Base-by-base conservation (phyloP, 345 rosid genomes). In the Toxicodendron radicans region DNA sequence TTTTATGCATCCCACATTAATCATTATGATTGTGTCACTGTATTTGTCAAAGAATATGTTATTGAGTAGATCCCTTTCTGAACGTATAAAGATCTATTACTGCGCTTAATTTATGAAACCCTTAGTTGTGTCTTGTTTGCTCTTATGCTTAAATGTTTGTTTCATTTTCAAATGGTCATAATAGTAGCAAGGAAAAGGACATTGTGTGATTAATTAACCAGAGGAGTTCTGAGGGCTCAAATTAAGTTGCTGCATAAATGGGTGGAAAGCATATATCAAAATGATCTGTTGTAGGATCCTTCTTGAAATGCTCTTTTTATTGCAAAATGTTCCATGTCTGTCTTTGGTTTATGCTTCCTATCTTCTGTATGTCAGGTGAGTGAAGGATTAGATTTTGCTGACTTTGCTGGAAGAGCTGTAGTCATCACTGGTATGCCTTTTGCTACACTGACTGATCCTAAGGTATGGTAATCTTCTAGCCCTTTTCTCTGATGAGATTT, bases 351-450 rank as follows among this genome's bases (percentile, higher is more conserved):
- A 7, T 49, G 16, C 38, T 41, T 56, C 41, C 5, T 52, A 49
- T 61, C 46, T n/a, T 27, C 12, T 52, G 33, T 65, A 54, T 74
- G 10, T 80, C 88, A 95, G 99, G 99, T 95, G 64, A 95, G 99
- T 73, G 99, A 95, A 89, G 99, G 99, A 73, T 80, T 95, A 77
- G 99, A 95, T 89, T 95, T 95, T 84, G 91, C 98, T 74, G 99
- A 95, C 76, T 88, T 83, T 74, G 94, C 99, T 79, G 99, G 98
- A 78, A 88, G 99, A 89, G 97, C 99, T 70, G 99, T 95, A 38
- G 81, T 92, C 65, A 73, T 95, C 80, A 92, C 93, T 35, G 99
- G 99, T 74, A 81, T 95, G 81, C 99, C 99, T 57, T 95, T 89
- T 82, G 89, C 99, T 75, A 79, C 87, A 61, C 78, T 84, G 82